phyloP scores from a whole-genome alignment of 2,329 filamentous ascomycete genomes.

The Stachybotrys chartarum region DNA sequence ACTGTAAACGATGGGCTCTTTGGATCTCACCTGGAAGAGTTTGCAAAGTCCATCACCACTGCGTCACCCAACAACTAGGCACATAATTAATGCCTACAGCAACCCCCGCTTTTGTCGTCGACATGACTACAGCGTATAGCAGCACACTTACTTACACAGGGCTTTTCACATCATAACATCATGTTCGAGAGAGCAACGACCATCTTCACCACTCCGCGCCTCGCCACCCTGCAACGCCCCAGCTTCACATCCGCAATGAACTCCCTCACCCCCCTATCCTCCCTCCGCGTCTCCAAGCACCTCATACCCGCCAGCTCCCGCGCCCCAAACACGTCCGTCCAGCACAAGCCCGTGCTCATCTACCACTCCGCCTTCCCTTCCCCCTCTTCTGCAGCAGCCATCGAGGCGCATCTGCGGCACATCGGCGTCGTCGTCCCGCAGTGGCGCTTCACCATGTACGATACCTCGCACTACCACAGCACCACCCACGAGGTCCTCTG shows the following conservation, averaged over 20 bases:
- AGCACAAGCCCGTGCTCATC: constrained; percentile 56
- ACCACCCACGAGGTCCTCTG: constrained; percentile 61
- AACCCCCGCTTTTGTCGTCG: neutral
- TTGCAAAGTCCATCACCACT: neutral
- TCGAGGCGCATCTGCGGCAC: constrained; percentile 48
- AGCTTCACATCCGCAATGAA: neutral
- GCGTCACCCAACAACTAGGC: neutral
- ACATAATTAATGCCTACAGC: neutral
- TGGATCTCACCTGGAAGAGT: too few relatives aligned
- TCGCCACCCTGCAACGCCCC: too few relatives aligned
- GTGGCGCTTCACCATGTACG: constrained; percentile 66
- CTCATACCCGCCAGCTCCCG: constrained; percentile 49
- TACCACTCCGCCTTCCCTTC: constrained; percentile 52
- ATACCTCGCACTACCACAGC: constrained; percentile 58
- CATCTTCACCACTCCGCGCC: too few relatives aligned
- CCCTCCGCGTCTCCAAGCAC: constrained; percentile 49
- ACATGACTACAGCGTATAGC: neutral
- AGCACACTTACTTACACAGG: too few relatives aligned
- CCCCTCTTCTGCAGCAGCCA: constrained; percentile 33
- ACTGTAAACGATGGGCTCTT: too few relatives aligned
- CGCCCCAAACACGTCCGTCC: constrained; percentile 59
- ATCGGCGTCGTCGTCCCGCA: constrained; percentile 52
- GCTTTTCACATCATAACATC: too few relatives aligned
- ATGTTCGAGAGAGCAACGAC: too few relatives aligned
- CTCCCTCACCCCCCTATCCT: constrained; percentile 22